Base-by-base conservation (phyloP, 1,284 basidiomycete genomes). In the Amylostereum chailletii region DNA sequence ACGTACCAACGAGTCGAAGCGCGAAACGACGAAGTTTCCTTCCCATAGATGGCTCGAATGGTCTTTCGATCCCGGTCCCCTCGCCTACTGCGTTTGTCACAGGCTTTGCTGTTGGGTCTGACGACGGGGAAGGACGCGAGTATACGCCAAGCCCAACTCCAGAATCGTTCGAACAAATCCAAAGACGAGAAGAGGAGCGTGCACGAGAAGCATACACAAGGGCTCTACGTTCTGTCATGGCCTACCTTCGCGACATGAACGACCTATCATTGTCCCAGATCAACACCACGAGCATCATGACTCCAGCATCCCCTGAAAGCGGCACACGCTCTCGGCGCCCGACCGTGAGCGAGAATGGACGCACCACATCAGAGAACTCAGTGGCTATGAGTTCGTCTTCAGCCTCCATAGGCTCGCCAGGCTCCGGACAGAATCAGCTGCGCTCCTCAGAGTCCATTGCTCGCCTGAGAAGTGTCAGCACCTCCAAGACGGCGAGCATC, bases 161-260 rank as follows among this genome's bases (percentile, higher is more conserved):
- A 31, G 66, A 68, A 46, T 74, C 62, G 10, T 54, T 61, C 47
- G 64, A 81, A 44, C 68, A 77, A 53, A 60, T 72, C 57, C 64
- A 77, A 56, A 75, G 77, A 44, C 76, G 74, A 46, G 85, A 87
- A 65, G 82, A 85, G 62, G 86, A 88, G 53, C 74, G 80, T 41
- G 75, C 72, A 11, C 71, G 79, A 41, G 85, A 88, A 60, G 75
- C 78, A 34, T 87, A 89, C 59, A 77, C 78, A 57, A 76, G 82
- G 42, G 90, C 89, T 29, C 71, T 98, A 46, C 81, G 90, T 52
- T 89, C 89, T 8, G 81, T 99, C 38, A 94, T 98, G 86, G 86
- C 88, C 11, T 98, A 98, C 67, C 76, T 99, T 26, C 85, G 85
- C 59, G 95, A 99, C 61, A 86, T 99, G 77, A 87, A 94, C 61